phyloP scores from a whole-genome alignment of 2,329 filamentous ascomycete species.

The Cladosporium phlei region DNA sequence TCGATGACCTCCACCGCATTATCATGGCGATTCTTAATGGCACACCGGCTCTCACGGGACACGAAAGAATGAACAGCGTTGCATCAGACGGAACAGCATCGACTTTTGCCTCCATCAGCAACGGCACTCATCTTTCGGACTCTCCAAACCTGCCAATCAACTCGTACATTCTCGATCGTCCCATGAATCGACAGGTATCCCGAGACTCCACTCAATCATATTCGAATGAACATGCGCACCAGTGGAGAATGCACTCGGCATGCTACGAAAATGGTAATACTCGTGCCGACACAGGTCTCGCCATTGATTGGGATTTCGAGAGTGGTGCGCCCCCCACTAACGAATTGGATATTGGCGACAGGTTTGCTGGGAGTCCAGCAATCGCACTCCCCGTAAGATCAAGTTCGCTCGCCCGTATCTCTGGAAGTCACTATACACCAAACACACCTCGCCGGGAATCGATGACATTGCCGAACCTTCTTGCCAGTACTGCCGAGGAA shows the following conservation, averaged over 20 bases:
- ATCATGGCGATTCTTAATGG: slow-evolving; percentile 26
- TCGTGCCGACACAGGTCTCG: background rate
- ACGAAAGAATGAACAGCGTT: slow-evolving; percentile 15
- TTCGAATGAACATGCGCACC: no score
- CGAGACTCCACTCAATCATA: background rate
- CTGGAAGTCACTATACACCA: background rate
- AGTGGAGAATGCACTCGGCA: background rate
- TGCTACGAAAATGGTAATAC: background rate
- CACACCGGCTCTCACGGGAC: slow-evolving; percentile 19
- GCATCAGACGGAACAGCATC: slow-evolving; percentile 16
- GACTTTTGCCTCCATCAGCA: slow-evolving; percentile 13
- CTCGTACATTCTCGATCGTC: background rate
- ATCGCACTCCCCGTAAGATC: background rate
- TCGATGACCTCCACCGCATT: slow-evolving; percentile 28
- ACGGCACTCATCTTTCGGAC: background rate
- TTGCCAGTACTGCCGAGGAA: slow-evolving; percentile 17
- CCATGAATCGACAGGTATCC: background rate
- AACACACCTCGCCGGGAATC: slow-evolving; percentile 22
- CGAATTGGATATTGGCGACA: slow-evolving; percentile 17
- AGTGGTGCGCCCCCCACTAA: slow-evolving; percentile 19
- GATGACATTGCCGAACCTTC: slow-evolving; percentile 22
- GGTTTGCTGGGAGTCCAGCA: background rate
- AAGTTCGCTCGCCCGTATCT: background rate
- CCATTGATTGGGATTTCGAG: slow-evolving; percentile 23
- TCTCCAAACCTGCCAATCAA: background rate